Conservation (phyloP, 495 filamentous ascomycete species). For the Staphylotrichum tortipilum region DNA sequence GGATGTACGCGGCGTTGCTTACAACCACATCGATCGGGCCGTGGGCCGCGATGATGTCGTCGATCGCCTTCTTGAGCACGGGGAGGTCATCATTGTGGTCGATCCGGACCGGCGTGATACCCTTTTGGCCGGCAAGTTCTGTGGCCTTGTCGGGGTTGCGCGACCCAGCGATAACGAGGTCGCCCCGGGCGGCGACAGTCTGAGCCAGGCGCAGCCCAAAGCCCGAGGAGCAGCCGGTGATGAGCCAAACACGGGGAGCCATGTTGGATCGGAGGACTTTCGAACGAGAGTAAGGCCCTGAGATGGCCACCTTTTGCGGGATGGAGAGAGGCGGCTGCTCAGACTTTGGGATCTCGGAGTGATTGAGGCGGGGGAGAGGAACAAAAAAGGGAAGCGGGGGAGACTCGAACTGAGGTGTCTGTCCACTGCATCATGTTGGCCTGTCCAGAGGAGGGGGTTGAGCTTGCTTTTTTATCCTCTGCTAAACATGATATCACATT, state of each 20-base stretch:
- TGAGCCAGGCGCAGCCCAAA: slow-evolving; percentile 39
- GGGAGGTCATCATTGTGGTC: slow-evolving; percentile 24
- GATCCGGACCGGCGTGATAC: slow-evolving; percentile 36
- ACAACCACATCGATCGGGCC: slow-evolving; percentile 41
- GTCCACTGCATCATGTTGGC: too few species aligned
- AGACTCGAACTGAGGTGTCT: too few species aligned
- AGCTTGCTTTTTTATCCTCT: too few species aligned
- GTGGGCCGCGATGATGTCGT: slow-evolving; percentile 22
- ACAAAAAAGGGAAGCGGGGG: too few species aligned
- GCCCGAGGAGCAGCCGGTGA: slow-evolving; percentile 47
- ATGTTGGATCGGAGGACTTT: not conserved
- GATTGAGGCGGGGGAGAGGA: too few species aligned
- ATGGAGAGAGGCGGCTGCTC: too few species aligned
- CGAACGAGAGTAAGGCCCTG: too few species aligned
- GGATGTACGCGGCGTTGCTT: slow-evolving; percentile 39
- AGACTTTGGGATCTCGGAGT: too few species aligned
- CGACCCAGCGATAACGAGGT: slow-evolving; percentile 39
- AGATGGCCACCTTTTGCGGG: too few species aligned
- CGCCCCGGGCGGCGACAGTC: slow-evolving; percentile 33
- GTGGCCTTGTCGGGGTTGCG: slow-evolving; percentile 12
- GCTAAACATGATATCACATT: too few species aligned
- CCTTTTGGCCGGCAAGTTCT: not conserved
- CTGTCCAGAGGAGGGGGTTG: too few species aligned
- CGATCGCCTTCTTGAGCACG: slow-evolving; percentile 24
- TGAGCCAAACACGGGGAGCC: slow-evolving; percentile 29